Evolutionary conservation across 345 rosid species (phyloP).

Genomic region (Geranium brycei): DNA sequence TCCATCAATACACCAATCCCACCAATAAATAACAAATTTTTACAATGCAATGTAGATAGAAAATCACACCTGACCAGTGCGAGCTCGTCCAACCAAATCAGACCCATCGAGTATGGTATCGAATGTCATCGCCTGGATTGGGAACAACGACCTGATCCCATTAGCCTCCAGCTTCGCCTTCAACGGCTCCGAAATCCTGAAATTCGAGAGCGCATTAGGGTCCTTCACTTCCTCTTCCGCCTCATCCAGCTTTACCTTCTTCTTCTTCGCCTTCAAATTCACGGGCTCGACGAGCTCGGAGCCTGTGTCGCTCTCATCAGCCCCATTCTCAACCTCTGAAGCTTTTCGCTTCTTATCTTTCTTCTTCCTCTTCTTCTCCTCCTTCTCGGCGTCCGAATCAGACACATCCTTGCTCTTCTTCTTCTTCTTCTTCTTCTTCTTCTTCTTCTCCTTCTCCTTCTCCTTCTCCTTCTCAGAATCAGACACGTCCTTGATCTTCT

Average conservation of each 20-base stretch:
- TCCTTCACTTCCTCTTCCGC: slow-evolving; percentile 28
- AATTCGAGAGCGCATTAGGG: slow-evolving; percentile 55
- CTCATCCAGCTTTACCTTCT: slow-evolving; percentile 33
- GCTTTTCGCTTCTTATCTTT: neutral
- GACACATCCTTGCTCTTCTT: neutral
- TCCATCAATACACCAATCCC: no score
- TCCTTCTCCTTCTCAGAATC: neutral
- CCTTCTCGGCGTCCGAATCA: neutral
- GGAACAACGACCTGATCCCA: slow-evolving; percentile 71
- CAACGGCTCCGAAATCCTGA: slow-evolving; percentile 57
- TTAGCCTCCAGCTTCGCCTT: slow-evolving; percentile 51
- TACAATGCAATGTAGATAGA: neutral
- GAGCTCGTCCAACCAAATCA: slow-evolving; percentile 90
- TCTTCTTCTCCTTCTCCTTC: neutral
- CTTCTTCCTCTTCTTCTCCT: neutral
- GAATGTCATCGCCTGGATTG: slow-evolving; percentile 82
- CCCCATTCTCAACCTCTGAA: neutral
- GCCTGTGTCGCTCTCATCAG: neutral
- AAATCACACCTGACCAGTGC: slow-evolving; percentile 74
- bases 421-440: neutral
- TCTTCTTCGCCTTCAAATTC: slow-evolving; percentile 27
- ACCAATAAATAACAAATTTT: no score
- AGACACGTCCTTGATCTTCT: neutral
- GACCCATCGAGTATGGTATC: slow-evolving; percentile 56
- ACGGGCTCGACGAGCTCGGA: neutral